A percentile compares a stretch with the other conserved stretches of the same genome.
Evolutionary conservation across 257 asterid genomes (phyloP).

Genomic region (Linderniella brevidens): DNA sequence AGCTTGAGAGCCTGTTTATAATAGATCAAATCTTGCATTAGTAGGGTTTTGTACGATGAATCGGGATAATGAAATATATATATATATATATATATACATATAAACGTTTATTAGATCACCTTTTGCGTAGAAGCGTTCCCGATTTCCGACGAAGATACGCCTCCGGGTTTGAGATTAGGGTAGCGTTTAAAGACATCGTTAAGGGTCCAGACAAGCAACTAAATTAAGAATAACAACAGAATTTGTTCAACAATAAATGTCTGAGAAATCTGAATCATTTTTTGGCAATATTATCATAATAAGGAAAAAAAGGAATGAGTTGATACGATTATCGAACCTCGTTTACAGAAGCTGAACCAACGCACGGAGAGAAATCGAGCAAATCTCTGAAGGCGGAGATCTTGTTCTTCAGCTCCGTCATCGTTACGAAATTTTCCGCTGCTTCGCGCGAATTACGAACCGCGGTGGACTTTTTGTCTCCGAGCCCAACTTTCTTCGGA

Average conservation of each 20-base stretch:
- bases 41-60: not conserved
- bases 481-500: slow-evolving; percentile 17
- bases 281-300: too few relatives aligned
- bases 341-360: slow-evolving; percentile 36
- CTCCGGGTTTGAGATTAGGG: slow-evolving; percentile 26
- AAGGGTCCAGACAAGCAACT: slow-evolving; percentile 60
- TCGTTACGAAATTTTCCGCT: slow-evolving; percentile 30
- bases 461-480: slow-evolving; percentile 13
- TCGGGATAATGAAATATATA: not conserved
- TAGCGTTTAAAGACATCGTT: slow-evolving; percentile 40
- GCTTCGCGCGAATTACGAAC: slow-evolving; percentile 23
- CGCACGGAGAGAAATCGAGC: slow-evolving; percentile 69
- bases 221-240: slow-evolving; percentile 7
- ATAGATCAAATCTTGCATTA: not conserved
- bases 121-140: slow-evolving; percentile 34
- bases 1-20: slow-evolving; percentile 34
- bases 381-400: slow-evolving; percentile 59
- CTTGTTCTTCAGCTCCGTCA: slow-evolving; percentile 46
- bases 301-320: too few relatives aligned
- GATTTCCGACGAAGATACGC: slow-evolving; percentile 19
- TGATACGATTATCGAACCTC: slow-evolving; percentile 24
- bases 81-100: too few relatives aligned
- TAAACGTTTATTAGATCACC: too few relatives aligned
- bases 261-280: not conserved
- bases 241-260: not conserved